These are phyloP conservation scores for Herpetospermum pedunculosum DNA, from an alignment of 306 rosid species.

Conservation along the genomic window DNA sequence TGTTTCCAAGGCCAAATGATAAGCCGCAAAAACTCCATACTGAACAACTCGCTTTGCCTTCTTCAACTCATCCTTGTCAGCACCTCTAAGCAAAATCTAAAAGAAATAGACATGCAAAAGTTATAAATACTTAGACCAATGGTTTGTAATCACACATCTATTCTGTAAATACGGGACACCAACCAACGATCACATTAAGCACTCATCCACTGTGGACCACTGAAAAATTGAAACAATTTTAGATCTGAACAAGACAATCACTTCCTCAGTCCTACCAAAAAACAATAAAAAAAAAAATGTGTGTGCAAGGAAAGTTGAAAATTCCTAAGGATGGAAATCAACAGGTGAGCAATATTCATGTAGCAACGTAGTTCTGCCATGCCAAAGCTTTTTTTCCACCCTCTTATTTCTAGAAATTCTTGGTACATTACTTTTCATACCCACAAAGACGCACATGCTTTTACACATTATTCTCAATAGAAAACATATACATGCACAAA, in stretches of 20 bases:
- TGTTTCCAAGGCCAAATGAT: slow-evolving; percentile 96
- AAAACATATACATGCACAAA: background rate
- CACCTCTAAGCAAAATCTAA: slow-evolving; percentile 91
- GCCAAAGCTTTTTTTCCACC: background rate
- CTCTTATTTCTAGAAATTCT: background rate
- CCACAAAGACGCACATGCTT: background rate
- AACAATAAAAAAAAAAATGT: background rate
- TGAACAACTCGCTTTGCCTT: slow-evolving; percentile 91
- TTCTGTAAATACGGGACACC: background rate
- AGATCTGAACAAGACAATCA: background rate
- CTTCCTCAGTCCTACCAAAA: background rate
- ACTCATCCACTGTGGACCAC: background rate
- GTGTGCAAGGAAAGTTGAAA: background rate
- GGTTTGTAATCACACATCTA: background rate
- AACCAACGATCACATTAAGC: background rate
- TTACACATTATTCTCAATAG: background rate
- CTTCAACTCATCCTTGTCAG: slow-evolving; percentile 76
- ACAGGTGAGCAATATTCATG: background rate
- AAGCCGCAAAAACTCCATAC: slow-evolving; percentile 95
- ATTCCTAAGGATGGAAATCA: background rate
- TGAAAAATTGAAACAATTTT: background rate
- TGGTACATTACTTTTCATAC: background rate
- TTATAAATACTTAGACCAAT: background rate
- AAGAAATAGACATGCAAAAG: slow-evolving; percentile 14
- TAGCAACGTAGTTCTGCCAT: background rate